Evolutionary conservation across 371 early-diverging fungal species (phyloP).

Genomic region (Blastocladiella emersonii): DNA sequence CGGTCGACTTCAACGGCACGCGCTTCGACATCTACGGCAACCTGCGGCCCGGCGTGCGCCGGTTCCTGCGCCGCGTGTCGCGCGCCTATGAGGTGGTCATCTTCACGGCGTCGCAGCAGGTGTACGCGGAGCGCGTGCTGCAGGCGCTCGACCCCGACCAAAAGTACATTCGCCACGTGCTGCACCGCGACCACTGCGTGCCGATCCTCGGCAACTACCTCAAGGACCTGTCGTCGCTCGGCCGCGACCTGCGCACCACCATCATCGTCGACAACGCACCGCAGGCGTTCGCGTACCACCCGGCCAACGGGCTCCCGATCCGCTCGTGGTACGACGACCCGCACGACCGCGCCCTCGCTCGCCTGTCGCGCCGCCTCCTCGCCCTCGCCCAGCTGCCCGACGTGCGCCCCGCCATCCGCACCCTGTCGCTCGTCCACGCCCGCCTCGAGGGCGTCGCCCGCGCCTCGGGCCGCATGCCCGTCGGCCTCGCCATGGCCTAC

Average conservation of each 20-base stretch:
- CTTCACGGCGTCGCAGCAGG: conserved; percentile 57
- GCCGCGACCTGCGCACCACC: conserved; percentile 42
- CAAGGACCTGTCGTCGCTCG: conserved; percentile 51
- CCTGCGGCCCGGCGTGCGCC: conserved; percentile 24
- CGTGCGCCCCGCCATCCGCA: background rate
- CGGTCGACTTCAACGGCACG: conserved; percentile 39
- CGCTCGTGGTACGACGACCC: conserved; percentile 51
- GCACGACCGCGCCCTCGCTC: conserved; percentile 32
- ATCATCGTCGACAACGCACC: conserved; percentile 54
- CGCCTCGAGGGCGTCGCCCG: background rate
- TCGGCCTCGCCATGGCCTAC: background rate
- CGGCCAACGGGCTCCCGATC: conserved; percentile 55
- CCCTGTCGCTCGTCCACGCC: background rate
- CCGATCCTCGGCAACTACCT: conserved; percentile 46
- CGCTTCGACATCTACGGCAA: conserved; percentile 31
- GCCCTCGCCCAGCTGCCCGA: background rate
- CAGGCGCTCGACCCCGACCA: conserved; percentile 43
- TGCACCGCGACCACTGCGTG: conserved; percentile 52
- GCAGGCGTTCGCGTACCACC: conserved; percentile 29
- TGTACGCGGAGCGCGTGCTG: conserved; percentile 49
- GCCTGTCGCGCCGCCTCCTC: background rate
- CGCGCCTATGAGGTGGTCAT: conserved; percentile 51
- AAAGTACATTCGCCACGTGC: conserved; percentile 29
- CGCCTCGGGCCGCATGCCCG: background rate
- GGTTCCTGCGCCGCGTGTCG: conserved; percentile 29